Conservation (phyloP, 176 grass and related monocot genomes). For the Musa acuminata region DNA sequence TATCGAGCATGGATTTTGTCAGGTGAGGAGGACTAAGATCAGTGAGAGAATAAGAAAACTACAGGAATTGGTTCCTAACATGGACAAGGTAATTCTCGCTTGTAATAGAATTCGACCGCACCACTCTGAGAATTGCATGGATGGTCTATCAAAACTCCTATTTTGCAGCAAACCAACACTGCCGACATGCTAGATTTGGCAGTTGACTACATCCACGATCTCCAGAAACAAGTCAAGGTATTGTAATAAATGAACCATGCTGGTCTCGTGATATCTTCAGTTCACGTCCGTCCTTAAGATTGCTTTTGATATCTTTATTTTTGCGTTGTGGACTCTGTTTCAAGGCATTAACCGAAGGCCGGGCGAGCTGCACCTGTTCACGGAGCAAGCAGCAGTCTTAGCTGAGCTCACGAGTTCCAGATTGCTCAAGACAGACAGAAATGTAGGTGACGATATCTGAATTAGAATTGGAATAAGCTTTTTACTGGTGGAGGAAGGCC, state of each 20-base stretch:
- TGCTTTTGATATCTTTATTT: background rate
- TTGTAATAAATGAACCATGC: background rate
- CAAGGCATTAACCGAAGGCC: constrained; percentile 61
- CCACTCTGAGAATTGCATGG: no score
- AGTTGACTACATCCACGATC: constrained; percentile 97
- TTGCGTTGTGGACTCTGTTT: background rate
- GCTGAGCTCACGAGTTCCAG: background rate
- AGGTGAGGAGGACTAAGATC: constrained; percentile 96
- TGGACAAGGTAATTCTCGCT: constrained; percentile 73
- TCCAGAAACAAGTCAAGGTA: constrained; percentile 97
- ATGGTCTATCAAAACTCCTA: no score
- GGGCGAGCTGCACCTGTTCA: constrained; percentile 67
- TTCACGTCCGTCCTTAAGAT: background rate
- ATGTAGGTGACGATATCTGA: background rate
- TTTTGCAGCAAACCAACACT: constrained; percentile 94
- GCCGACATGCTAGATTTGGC: constrained; percentile 98
- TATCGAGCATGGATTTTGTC: background rate
- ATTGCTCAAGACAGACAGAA: no score
- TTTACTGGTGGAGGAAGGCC: background rate
- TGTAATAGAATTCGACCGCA: constrained; percentile 14
- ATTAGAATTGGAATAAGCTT: background rate
- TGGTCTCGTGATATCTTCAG: background rate
- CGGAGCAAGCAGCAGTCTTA: constrained; percentile 59
- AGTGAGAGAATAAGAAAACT: constrained; percentile 94
- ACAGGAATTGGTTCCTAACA: constrained; percentile 94